Base-by-base conservation (phyloP, 768 basidiomycete genomes). In the Gloeopeniophorella convolvens region DNA sequence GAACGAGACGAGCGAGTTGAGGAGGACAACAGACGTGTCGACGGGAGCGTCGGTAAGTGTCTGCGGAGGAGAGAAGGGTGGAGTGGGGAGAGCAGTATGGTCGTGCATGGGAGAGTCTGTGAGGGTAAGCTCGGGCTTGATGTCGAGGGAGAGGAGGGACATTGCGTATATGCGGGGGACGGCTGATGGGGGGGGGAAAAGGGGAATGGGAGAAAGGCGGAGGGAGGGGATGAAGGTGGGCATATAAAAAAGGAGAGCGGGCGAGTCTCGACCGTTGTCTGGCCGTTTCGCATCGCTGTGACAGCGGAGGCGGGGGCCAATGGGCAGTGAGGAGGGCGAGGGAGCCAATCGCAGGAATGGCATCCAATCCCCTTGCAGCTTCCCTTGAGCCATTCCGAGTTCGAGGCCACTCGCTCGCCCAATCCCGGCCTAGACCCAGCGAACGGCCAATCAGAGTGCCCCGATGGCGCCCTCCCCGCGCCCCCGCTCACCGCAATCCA, bases 1-100 rank as follows among this genome's bases (percentile, higher is more conserved):
- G 59, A 81, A 85, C 5, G 74, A 68, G 34, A 80, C 72, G 44
- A 87, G 78, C 23, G 76, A 75, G 58, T 83, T 78, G 60, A 85
- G 78, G 56, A 82, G 74, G 57, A 72, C 67, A 37, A 76, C 68
- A n/a, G 83, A 78, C 12, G 61, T 53, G 45, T 62, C 55, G 10
- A 50, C 47, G 30, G 62, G 52, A 18, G 59, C 50, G 23, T 51
- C 53, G 5, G 54, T 56, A 11, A 47, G 50, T 43, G 37, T 57
- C 8, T 51, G 50, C 46, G 58, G 56, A 27, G 65, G 68, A 33
- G 64, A 64, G 54, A 60, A 62, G 15, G 65, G 64, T 31, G 65
- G 63, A 33, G 64, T 64, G 36, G 64, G 62, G 55, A 66, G 65
- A 41, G 51, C 42, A 28, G 18, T 31, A 42, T 52, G 54, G 31